Evolutionary conservation across 768 basidiomycete genomes (phyloP).

Genomic region (Tylopilus rubrobrunneus): DNA sequence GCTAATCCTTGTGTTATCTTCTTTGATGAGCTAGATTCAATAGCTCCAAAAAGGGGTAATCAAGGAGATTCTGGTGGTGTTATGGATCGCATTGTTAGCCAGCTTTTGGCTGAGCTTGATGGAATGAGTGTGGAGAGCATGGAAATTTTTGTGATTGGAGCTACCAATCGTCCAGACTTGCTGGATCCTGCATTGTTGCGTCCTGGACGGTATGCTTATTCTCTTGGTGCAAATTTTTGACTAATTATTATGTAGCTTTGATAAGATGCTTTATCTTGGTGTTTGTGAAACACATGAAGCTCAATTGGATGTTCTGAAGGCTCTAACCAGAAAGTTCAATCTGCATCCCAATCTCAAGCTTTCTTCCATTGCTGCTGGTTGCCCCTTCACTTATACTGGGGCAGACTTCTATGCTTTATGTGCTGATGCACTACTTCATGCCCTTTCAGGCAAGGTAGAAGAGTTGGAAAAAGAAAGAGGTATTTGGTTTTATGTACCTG

Average conservation of each 20-base stretch:
- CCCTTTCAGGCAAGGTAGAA: constrained; percentile 86
- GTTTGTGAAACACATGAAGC: constrained; percentile 84
- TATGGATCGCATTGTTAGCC: constrained; percentile 97
- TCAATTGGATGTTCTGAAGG: constrained; percentile 82
- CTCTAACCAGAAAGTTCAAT: constrained; percentile 89
- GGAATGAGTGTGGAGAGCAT: constrained; percentile 71
- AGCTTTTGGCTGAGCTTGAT: constrained; percentile 90
- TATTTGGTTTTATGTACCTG: constrained; percentile 18
- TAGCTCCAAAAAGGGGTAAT: constrained; percentile 92
- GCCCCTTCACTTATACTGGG: constrained; percentile 93
- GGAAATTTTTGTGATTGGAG: constrained; percentile 92
- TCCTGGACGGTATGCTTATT: constrained; percentile 66
- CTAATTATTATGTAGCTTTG: constrained; percentile 60
- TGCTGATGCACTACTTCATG: constrained; percentile 92
- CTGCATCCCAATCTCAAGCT: constrained; percentile 69
- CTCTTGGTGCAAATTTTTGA: background rate
- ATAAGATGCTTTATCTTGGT: constrained; percentile 93
- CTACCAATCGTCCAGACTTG: constrained; percentile 91
- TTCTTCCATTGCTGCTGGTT: constrained; percentile 57
- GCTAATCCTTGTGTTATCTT: constrained; percentile 95
- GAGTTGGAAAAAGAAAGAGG: constrained; percentile 75
- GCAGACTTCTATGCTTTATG: constrained; percentile 98
- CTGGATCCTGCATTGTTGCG: constrained; percentile 86
- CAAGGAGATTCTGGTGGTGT: constrained; percentile 97
- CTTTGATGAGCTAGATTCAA: constrained; percentile 93